These are phyloP conservation scores for Isabelozyma gotoi DNA, from an alignment of 805 yeast species.

Conservation along the genomic window DNA sequence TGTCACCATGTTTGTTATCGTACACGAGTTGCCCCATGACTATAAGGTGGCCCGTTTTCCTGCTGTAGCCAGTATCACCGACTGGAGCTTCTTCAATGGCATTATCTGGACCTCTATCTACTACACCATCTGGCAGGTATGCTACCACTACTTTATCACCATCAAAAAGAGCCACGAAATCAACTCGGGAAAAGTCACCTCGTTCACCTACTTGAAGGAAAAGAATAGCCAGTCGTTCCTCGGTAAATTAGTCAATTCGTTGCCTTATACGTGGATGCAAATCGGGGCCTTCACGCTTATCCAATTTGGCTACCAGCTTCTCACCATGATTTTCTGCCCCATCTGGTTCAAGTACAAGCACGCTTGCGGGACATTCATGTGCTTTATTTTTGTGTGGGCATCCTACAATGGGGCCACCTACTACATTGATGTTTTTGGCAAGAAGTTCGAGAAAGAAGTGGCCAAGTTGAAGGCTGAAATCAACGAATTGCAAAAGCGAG, in stretches of 20 bases:
- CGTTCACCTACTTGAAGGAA: slow-evolving; percentile 80
- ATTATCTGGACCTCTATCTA: slow-evolving; percentile 76
- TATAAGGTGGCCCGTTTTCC: slow-evolving; percentile 67
- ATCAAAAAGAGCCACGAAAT: slow-evolving; percentile 76
- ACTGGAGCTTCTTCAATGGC: slow-evolving; percentile 72
- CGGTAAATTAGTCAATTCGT: slow-evolving; percentile 75
- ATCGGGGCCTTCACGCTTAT: slow-evolving; percentile 80
- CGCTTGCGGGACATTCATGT: slow-evolving; percentile 66
- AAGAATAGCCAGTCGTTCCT: slow-evolving; percentile 62
- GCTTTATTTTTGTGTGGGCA: slow-evolving; percentile 74
- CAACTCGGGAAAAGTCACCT: slow-evolving; percentile 80
- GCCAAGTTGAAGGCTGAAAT: slow-evolving; percentile 68
- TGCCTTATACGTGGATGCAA: slow-evolving; percentile 84
- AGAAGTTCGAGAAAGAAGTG: slow-evolving; percentile 84
- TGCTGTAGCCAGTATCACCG: slow-evolving; percentile 64
- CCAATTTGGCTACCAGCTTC: slow-evolving; percentile 83
- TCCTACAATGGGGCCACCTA: slow-evolving; percentile 94
- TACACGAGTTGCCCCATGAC: slow-evolving; percentile 65
- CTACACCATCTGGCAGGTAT: slow-evolving; percentile 86
- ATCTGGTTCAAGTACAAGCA: slow-evolving; percentile 75
- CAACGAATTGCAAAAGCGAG: slow-evolving; percentile 50
- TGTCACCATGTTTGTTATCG: slow-evolving; percentile 78
- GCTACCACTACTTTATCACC: slow-evolving; percentile 91
- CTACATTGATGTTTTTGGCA: slow-evolving; percentile 89
- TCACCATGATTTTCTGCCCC: slow-evolving; percentile 87